Evolutionary conservation across 1,284 basidiomycete genomes (phyloP).

Genomic region (Afroboletus lepidellus): DNA sequence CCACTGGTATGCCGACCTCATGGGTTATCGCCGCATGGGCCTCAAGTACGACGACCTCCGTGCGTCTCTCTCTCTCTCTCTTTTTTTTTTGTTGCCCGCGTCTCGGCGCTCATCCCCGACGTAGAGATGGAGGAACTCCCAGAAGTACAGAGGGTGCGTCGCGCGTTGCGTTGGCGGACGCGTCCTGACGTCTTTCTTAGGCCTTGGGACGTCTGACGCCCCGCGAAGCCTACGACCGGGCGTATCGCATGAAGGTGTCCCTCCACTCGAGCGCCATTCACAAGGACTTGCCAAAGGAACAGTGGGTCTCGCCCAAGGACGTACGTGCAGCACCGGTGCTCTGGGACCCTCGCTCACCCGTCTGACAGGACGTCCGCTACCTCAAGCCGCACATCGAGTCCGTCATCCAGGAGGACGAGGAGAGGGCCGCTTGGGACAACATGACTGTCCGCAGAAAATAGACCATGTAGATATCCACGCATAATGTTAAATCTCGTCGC

Average conservation of each 20-base stretch:
- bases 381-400: conserved; percentile 79
- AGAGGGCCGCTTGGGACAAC: conserved; percentile 86
- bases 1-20: conserved; percentile 77
- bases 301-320: conserved; percentile 81
- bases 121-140: conserved; percentile 84
- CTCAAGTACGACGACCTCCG: conserved; percentile 94
- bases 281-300: conserved; percentile 78
- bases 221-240: conserved; percentile 86
- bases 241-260: conserved; percentile 86
- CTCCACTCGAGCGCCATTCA: conserved; percentile 75
- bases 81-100: conserved; percentile 3
- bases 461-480: conserved; percentile 34
- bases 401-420: conserved; percentile 75
- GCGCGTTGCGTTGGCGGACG: neutral
- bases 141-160: conserved; percentile 79
- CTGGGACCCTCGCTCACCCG: conserved; percentile 3
- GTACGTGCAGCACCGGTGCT: conserved; percentile 40
- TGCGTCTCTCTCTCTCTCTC: conserved; percentile 39
- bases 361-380: conserved; percentile 84
- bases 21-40: conserved; percentile 88
- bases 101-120: conserved; percentile 4
- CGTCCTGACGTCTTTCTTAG: conserved; percentile 41
- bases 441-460: conserved; percentile 64
- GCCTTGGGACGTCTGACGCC: conserved; percentile 81
- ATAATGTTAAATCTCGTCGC: conserved; percentile 3